Conservation (phyloP, 1,139 yeast species). For the Zhuliangozyma blackwelliae region DNA sequence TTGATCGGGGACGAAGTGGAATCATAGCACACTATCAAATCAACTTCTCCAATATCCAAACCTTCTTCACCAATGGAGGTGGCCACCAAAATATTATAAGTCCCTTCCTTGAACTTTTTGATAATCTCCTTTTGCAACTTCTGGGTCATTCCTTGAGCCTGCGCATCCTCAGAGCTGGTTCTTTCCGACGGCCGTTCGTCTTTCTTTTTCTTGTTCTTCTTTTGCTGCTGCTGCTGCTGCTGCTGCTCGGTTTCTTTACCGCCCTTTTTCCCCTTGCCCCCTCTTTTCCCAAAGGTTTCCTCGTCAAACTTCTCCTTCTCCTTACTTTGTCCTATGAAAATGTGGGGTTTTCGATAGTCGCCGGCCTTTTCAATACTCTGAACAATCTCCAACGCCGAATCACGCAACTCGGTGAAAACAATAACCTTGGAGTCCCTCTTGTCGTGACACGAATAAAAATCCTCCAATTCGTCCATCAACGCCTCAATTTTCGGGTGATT, state of each 20-base stretch:
- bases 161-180: constrained; percentile 52
- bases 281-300: constrained; percentile 12
- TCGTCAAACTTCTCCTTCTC: constrained; percentile 62
- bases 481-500: constrained; percentile 78
- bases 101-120: constrained; percentile 65
- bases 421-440: constrained; percentile 63
- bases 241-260: too few relatives aligned
- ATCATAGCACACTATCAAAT: constrained; percentile 86
- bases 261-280: constrained; percentile 17
- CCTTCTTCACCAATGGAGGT: constrained; percentile 99
- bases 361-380: constrained; percentile 48
- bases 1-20: constrained; percentile 92
- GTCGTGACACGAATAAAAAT: constrained; percentile 44
- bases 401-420: constrained; percentile 82
- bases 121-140: constrained; percentile 70
- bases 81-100: constrained; percentile 78
- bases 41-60: constrained; percentile 96
- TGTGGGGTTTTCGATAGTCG: constrained; percentile 59
- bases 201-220: constrained; percentile 15
- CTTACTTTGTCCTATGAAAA: constrained; percentile 81
- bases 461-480: constrained; percentile 51
- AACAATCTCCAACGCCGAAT: constrained; percentile 84
- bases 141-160: constrained; percentile 63
- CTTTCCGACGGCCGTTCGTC: constrained; percentile 7
- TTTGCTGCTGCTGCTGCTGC: background rate